Evolutionary conservation across 345 rosid genomes (phyloP).

Genomic region (Acer campestre): DNA sequence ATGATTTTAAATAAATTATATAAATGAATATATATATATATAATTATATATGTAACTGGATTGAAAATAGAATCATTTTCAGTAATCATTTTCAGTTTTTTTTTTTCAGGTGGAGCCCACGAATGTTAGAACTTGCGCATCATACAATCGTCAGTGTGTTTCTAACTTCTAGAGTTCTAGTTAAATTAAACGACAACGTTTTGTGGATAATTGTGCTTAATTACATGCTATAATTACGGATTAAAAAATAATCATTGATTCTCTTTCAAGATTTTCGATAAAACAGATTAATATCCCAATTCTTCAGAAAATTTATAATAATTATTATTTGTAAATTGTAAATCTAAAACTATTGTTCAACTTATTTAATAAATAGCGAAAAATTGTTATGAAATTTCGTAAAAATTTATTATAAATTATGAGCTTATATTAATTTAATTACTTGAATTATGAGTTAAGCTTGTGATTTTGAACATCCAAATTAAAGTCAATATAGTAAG

Average conservation of each 20-base stretch:
- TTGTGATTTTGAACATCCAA: too few relatives aligned
- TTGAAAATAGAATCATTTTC: neutral
- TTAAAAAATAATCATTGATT: neutral
- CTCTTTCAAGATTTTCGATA: neutral
- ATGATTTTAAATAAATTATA: neutral
- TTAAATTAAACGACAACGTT: neutral
- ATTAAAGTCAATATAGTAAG: too few relatives aligned
- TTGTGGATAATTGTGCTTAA: neutral
- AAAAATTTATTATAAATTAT: too few relatives aligned
- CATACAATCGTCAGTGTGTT: neutral
- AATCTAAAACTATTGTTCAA: too few relatives aligned
- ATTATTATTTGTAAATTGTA: too few relatives aligned
- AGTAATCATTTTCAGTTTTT: neutral
- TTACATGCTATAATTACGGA: neutral
- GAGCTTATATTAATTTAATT: too few relatives aligned
- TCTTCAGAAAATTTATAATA: too few relatives aligned
- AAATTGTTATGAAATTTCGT: too few relatives aligned
- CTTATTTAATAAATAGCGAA: too few relatives aligned
- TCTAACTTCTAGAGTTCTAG: too few relatives aligned
- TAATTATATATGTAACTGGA: neutral
- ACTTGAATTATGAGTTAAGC: too few relatives aligned
- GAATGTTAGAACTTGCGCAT: neutral
- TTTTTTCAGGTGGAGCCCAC: constrained; percentile 18
- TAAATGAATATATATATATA: neutral
- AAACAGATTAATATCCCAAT: too few relatives aligned